Base-by-base conservation (phyloP, 345 rosid species). In the rapeseed (Brassica napus) region DNA sequence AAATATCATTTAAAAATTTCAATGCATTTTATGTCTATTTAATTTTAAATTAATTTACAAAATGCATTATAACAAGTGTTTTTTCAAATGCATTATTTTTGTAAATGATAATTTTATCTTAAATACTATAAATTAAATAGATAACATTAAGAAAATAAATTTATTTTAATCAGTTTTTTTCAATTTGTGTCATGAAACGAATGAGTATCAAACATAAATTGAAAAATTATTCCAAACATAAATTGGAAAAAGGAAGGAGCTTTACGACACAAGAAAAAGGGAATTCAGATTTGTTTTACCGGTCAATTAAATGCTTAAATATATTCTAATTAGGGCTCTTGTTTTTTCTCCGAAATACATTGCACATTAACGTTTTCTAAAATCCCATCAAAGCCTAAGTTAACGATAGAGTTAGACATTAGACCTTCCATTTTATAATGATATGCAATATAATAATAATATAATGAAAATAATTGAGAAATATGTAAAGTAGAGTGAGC, bases 191-290 rank as follows among this genome's bases (percentile, higher is more conserved):
- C 42, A 2, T 37, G 42, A 1, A 37, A 37, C 42, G 42, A 37
- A 37, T 37, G 11, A 37, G 11, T 37, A 37, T 37, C 10, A 37
- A 37, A 37, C 44, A 37, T 37, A 37, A 37, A 37, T 37, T 37
- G 10, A 37, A 37, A 26, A 37, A 37, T 37, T 37, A 37, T 12
- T 8, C 44, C 44, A 37, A 37, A 37, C 44, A 37, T 37, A 37
- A 8, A 37, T 37, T 37, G 44, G 44, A 42, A 42, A 42, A 10
- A 80, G 79, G 72, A 47, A 47, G 15, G 57, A 52, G 21, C 57
- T 52, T 69, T 63, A 75, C 71, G 79, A 75, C 72, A 69, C 79
- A 80, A 62, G 71, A 80, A 75, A 79, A 79, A 75, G 76, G 76
- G 34, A 9, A 69, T 31, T n/a, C 26, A n/a, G 7, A 3, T 47